Conservation (phyloP, 2,329 filamentous ascomycete species). For the Sporothrix inflata region DNA sequence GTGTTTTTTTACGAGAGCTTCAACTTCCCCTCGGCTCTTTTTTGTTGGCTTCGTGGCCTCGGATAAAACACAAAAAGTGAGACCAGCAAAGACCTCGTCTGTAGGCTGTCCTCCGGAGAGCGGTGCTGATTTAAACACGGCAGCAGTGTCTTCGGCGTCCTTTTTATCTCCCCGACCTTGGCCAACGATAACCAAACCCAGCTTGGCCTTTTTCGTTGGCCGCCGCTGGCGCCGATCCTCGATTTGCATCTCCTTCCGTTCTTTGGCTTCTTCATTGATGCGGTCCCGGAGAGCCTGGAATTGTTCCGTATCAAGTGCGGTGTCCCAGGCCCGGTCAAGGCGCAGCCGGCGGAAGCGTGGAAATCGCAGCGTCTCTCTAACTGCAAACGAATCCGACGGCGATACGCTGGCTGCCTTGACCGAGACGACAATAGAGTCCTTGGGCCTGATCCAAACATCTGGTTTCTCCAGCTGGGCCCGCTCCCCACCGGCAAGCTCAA, state of each 20-base stretch:
- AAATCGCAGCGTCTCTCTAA: conserved; percentile 80
- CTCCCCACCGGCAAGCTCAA: conserved; percentile 80
- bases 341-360: conserved; percentile 84
- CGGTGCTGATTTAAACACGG: conserved; percentile 42
- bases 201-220: conserved; percentile 65
- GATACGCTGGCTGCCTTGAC: conserved; percentile 85
- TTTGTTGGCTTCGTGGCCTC: conserved; percentile 71
- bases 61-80: conserved; percentile 83
- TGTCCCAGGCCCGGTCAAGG: conserved; percentile 82
- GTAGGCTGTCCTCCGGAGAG: conserved; percentile 36
- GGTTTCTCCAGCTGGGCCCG: conserved; percentile 73
- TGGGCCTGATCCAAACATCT: conserved; percentile 90
- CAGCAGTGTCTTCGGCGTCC: conserved; percentile 35
- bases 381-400: conserved; percentile 75
- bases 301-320: conserved; percentile 75
- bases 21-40: conserved; percentile 77
- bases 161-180: conserved; percentile 51
- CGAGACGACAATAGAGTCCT: conserved; percentile 82
- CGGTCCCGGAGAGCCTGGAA: conserved; percentile 72
- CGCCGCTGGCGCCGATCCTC: conserved; percentile 65
- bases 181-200: conserved; percentile 72
- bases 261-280: conserved; percentile 70
- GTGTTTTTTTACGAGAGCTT: conserved; percentile 78
- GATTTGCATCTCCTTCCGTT: conserved; percentile 75
- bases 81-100: conserved; percentile 70